Base-by-base conservation (phyloP, 75 land plant genomes). In the Sequoia sempervirens region DNA sequence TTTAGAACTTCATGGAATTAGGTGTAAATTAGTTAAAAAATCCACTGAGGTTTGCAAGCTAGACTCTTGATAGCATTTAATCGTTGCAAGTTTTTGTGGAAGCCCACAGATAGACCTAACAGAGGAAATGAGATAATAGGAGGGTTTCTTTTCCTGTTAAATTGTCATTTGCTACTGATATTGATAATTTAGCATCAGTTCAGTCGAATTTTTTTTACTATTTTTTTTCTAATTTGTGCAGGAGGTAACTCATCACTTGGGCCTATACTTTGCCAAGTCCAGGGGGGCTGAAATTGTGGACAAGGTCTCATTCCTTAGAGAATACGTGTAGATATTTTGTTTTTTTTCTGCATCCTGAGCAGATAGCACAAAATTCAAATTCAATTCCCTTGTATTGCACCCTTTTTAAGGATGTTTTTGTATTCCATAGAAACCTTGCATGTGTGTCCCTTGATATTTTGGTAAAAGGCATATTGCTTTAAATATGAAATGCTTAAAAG, bases 161-260 rank as follows among this genome's bases (percentile, higher is more conserved):
- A 82, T 23, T 34, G 38, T 18, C 8, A n/a, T 58, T 14, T 72
- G 23, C 43, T 26, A 2, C 41, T 82, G 13, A 13, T 69, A 32
- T 58, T 34, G 30, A 75, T 82, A 23, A 36, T 4, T 11, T 6
- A n/a, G n/a, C 38, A 50, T 50, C 34, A 32, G 52, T n/a, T 47
- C 23, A 32, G 53, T 30, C 23, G 18, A 30, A 28, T 8, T 32
- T 52, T 52, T 32, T 10, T n/a, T 17, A 20, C 17, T 32, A 18
- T n/a, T 12, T 81, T 23, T 83, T 38, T 80, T 47, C 18, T 46
- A 4, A 2, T 15, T 80, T 46, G 4, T 79, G 89, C 83, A 88
- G 89, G 89, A 81, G 4, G 30, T 80, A 34, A 88, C 85, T 28
- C 89, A 88, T 53, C 81, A 88, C 61, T 83, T 88, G 79, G 89